A percentile compares a stretch with the other conserved stretches of the same genome.
phyloP scores from a whole-genome alignment of 2,329 filamentous ascomycete genomes.

The Aspergillus piperis region DNA sequence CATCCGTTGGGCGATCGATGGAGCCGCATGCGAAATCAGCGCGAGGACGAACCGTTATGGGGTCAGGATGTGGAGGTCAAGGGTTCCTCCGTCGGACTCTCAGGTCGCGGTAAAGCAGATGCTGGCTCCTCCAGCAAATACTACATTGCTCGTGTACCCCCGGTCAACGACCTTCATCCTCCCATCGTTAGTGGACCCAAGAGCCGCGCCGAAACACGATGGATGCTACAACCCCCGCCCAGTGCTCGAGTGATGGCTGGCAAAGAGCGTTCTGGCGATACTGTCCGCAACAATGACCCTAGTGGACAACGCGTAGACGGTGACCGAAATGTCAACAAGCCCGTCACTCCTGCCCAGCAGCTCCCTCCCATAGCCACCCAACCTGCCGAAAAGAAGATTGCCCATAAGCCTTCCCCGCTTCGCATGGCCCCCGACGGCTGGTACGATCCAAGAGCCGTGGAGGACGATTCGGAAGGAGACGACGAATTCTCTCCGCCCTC shows the following conservation, averaged over 20 bases:
- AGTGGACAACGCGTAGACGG: constrained; percentile 15
- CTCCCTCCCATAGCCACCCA: constrained; percentile 19
- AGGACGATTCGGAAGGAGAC: neutral
- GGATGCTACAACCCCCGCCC: constrained; percentile 95
- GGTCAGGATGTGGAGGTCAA: constrained; percentile 60
- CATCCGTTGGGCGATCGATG: constrained; percentile 59
- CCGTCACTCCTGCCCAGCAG: constrained; percentile 10
- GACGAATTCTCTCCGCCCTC: constrained; percentile 20
- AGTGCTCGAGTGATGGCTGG: constrained; percentile 88
- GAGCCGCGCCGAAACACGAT: constrained; percentile 70
- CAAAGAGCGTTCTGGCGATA: constrained; percentile 56
- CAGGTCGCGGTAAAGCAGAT: constrained; percentile 40
- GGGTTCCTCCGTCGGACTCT: constrained; percentile 57
- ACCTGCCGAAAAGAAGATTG: constrained; percentile 1
- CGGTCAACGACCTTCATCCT: constrained; percentile 83
- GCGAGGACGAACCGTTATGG: constrained; percentile 87
- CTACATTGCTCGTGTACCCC: constrained; percentile 65
- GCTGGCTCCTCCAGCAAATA: constrained; percentile 54
- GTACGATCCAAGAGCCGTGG: constrained; percentile 4
- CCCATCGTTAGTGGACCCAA: constrained; percentile 76
- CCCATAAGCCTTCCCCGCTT: neutral
- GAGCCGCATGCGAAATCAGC: constrained; percentile 78
- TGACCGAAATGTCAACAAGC: constrained; percentile 10
- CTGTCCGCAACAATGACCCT: constrained; percentile 24
- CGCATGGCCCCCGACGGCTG: constrained; percentile 7